Conservation (phyloP, 331 rosid species). For the Arachis monticola region DNA sequence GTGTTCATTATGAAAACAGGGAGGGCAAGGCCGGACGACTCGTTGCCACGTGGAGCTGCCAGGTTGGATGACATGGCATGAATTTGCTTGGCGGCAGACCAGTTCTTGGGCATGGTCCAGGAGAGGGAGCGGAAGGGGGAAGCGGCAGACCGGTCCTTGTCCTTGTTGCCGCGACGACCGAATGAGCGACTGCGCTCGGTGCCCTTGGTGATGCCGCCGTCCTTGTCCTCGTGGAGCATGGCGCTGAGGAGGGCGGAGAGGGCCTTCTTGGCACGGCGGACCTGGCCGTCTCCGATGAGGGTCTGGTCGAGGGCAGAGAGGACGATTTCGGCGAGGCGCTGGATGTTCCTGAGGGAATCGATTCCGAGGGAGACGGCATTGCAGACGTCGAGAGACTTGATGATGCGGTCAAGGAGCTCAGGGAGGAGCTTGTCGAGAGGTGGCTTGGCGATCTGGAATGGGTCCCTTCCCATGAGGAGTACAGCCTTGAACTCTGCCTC, state of each 20-base stretch:
- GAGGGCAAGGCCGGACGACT: constrained; percentile 57
- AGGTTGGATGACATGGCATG: constrained; percentile 74
- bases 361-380: constrained; percentile 80
- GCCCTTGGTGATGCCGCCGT: constrained; percentile 43
- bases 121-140: constrained; percentile 54
- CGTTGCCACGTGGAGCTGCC: constrained; percentile 73
- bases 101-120: constrained; percentile 75
- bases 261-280: constrained; percentile 82
- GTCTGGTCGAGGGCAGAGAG: constrained; percentile 64
- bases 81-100: constrained; percentile 91
- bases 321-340: constrained; percentile 79
- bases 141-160: constrained; percentile 51
- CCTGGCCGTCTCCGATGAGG: constrained; percentile 88
- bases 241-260: constrained; percentile 53
- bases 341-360: constrained; percentile 70
- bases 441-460: constrained; percentile 65
- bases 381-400: constrained; percentile 82
- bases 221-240: constrained; percentile 72
- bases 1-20: constrained; percentile 75
- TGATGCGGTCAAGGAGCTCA: constrained; percentile 72
- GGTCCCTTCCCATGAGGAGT: constrained; percentile 74
- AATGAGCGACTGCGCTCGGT: constrained; percentile 85
- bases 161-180: constrained; percentile 54
- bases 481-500: constrained; percentile 95
- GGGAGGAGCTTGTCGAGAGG: constrained; percentile 88